phyloP scores from a whole-genome alignment of 768 basidiomycete species.

The Heimioporus sp. region DNA sequence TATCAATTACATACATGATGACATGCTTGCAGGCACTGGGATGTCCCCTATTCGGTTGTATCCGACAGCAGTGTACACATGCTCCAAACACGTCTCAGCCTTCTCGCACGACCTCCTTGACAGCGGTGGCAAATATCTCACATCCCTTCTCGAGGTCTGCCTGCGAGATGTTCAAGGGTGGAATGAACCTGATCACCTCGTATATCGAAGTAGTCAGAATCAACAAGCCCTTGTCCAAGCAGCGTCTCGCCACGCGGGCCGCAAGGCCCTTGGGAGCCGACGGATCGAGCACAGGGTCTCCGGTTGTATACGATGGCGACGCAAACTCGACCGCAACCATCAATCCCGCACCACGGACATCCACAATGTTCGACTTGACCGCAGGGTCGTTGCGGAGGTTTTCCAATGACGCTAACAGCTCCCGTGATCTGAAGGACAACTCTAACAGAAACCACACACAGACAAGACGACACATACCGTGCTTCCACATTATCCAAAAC shows the following conservation, averaged over 20 bases:
- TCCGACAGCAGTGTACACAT: not conserved
- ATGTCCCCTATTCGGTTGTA: conserved; percentile 2
- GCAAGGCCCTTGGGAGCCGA: conserved; percentile 56
- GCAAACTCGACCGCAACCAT: conserved; percentile 87
- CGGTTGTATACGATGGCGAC: conserved; percentile 53
- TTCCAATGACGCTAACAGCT: conserved; percentile 65
- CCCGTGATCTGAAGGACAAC: conserved; percentile 50
- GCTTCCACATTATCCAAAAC: conserved; percentile 76
- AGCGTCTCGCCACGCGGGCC: conserved; percentile 68
- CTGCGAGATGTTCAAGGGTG: conserved; percentile 77
- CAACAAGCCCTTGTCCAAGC: conserved; percentile 83
- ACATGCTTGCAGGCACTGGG: not conserved
- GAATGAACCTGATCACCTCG: conserved; percentile 91
- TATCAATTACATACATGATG: not conserved
- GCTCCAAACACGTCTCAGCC: conserved; percentile 10
- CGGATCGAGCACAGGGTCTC: conserved; percentile 42
- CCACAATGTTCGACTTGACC: conserved; percentile 62
- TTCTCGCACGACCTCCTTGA: conserved; percentile 63
- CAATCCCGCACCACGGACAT: conserved; percentile 85
- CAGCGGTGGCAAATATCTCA: conserved; percentile 63
- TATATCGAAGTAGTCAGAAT: conserved; percentile 89
- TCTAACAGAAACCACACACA: conserved; percentile 1
- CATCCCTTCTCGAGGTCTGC: conserved; percentile 72
- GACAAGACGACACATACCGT: conserved; percentile 44
- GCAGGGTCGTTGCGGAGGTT: conserved; percentile 52